Evolutionary conservation across 176 grass and related monocot genomes (phyloP), one percentile per base, ranked within the genome.

Genomic region (Carex scoparia): DNA sequence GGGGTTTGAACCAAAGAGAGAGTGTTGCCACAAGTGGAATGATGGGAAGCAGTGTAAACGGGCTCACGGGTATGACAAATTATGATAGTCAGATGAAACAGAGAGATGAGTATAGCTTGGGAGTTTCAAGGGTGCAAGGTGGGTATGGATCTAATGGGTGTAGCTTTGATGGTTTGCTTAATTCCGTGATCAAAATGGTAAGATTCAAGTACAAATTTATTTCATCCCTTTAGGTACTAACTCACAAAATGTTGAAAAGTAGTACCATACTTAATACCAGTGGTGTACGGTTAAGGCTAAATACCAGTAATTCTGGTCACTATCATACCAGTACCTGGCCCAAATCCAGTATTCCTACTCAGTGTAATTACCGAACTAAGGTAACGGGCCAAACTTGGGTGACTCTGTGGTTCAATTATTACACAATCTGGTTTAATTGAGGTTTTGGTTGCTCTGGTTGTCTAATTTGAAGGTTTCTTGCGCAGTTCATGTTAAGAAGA

Each of bases 151-250:
- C 90, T 58, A 92, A 80, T 61, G 84, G 85, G 78, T 99, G 88
- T 86, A 94, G 83, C 32, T 87, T 95, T 0, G 90, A 95, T 4
- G 90, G 91, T 7, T 87, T 95, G 70, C 90, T 94, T 70, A 94
- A 88, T 89, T 95, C 96, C 23, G 86, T 99, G 71, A 94, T 99
- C 72, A 99, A 95, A 94, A 68, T 60, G 88, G 96, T 99, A 94
- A 86, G 81, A 54, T 84, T 81, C 0, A 14, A 37, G 13, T 4
- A 46, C 48, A 4, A 28, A 57, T 1, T 51, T 48, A 7, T 32
- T 57, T 49, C 0, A 1, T 38, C 48, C 53, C 64, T 70, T 9
- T 76, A 61, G 69, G 4, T 44, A 81, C 51, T 5, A 0, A 56
- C 46, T 65, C 59, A 53, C 68, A 49, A 48, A 19, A 63, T 33